These are phyloP conservation scores for Crotalaria pallida DNA, from an alignment of 306 rosid genomes.

Conservation along the genomic window DNA sequence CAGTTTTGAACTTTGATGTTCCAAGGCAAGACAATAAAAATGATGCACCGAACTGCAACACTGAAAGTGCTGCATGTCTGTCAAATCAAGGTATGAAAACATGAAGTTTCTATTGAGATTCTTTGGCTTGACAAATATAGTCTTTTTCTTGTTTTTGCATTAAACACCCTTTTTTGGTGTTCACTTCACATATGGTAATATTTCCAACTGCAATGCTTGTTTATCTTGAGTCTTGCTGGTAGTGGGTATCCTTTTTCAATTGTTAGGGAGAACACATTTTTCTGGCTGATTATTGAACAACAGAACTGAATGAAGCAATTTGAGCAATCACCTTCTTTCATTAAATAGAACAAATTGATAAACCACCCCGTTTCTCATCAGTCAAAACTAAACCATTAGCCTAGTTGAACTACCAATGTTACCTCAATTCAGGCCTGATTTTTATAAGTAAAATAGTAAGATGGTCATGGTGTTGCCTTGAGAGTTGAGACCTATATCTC, in stretches of 20 bases:
- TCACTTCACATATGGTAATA: not conserved
- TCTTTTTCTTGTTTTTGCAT: not conserved
- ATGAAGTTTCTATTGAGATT: not conserved
- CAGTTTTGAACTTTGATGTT: slow-evolving; percentile 29
- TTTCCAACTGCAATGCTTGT: not conserved
- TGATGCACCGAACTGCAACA: slow-evolving; percentile 31
- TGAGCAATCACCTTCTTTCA: not conserved
- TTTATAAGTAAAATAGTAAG: not conserved
- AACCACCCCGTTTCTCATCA: not conserved
- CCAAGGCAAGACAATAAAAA: slow-evolving; percentile 23
- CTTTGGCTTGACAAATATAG: not conserved
- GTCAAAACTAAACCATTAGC: not conserved
- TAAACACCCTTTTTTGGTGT: not conserved
- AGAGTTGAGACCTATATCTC: not conserved
- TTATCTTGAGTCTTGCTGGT: not conserved
- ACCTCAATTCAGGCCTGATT: not conserved
- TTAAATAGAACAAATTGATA: not conserved
- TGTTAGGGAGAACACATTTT: not conserved
- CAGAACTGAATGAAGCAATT: not conserved
- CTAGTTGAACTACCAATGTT: not conserved
- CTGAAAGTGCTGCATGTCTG: slow-evolving; percentile 25
- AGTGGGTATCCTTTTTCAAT: not conserved
- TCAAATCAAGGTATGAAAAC: slow-evolving; percentile 57
- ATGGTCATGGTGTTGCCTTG: not conserved
- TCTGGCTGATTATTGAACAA: not conserved